phyloP scores from a whole-genome alignment of 2,329 filamentous ascomycete genomes.

The Setomelanomma holmii region DNA sequence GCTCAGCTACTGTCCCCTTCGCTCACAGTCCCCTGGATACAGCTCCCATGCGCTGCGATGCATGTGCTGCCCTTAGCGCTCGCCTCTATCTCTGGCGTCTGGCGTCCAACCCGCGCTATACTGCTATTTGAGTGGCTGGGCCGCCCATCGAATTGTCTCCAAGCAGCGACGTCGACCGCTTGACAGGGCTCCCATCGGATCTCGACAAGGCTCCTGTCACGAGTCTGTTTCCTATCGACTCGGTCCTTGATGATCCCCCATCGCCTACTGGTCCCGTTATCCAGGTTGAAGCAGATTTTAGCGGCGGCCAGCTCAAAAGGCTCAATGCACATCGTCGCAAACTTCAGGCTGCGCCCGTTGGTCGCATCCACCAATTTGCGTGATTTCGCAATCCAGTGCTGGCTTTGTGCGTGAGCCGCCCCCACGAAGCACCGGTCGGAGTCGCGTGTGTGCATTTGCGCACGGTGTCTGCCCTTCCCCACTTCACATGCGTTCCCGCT shows the following conservation, averaged over 20 bases:
- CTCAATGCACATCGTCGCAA: slow-evolving; percentile 9
- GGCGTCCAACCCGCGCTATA: slow-evolving; percentile 4
- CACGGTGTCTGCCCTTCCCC: not conserved
- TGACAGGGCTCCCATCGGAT: too few relatives aligned
- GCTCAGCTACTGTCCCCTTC: not conserved
- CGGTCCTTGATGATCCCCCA: too few relatives aligned
- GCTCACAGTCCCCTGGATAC: slow-evolving; percentile 15
- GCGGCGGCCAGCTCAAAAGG: not conserved
- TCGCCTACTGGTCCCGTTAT: slow-evolving; percentile 3
- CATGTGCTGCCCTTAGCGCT: slow-evolving; percentile 15
- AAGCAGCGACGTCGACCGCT: slow-evolving; percentile 13
- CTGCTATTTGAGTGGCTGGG: slow-evolving; percentile 22
- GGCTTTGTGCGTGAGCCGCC: not conserved
- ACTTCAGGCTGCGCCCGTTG: too few relatives aligned
- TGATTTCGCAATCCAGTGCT: not conserved
- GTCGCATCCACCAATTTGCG: too few relatives aligned
- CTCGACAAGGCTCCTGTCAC: too few relatives aligned
- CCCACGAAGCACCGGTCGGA: not conserved
- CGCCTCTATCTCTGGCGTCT: slow-evolving; percentile 10
- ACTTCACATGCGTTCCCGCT: not conserved
- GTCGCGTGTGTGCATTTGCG: not conserved
- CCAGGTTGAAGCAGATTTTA: slow-evolving; percentile 3
- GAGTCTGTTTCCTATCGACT: too few relatives aligned
- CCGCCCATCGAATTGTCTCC: slow-evolving; percentile 7
- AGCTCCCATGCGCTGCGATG: slow-evolving; percentile 8